These are phyloP conservation scores for Suillus tomentosus DNA, from an alignment of 768 basidiomycete genomes.

Conservation along the genomic window DNA sequence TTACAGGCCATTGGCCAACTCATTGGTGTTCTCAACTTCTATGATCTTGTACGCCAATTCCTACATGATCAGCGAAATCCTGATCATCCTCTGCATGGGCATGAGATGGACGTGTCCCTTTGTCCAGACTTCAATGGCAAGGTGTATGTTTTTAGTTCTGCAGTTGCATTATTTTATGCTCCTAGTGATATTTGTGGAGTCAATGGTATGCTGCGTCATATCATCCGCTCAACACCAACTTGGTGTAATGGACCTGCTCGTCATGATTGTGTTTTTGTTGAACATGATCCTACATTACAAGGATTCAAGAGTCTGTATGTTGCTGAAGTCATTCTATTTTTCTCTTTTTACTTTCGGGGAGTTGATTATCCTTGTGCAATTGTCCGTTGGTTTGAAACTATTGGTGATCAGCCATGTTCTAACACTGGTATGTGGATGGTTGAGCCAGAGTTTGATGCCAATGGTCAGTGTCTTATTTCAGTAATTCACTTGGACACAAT, in stretches of 20 bases:
- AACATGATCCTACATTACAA: constrained; percentile 14
- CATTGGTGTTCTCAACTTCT: constrained; percentile 14
- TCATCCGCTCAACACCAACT: constrained; percentile 26
- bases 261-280: constrained; percentile 33
- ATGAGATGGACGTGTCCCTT: constrained; percentile 11
- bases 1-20: neutral
- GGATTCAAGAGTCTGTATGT: constrained; percentile 29
- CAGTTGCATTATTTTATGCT: constrained; percentile 33
- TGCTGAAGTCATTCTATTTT: constrained; percentile 28
- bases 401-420: constrained; percentile 22
- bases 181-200: constrained; percentile 38
- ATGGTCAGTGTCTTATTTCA: constrained; percentile 8
- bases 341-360: constrained; percentile 24
- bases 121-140: constrained; percentile 22
- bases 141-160: constrained; percentile 32
- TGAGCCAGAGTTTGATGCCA: constrained; percentile 24
- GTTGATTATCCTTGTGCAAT: constrained; percentile 28
- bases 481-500: constrained; percentile 21
- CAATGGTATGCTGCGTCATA: constrained; percentile 31
- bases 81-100: constrained; percentile 12
- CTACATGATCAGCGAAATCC: constrained; percentile 18
- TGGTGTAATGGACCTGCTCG: constrained; percentile 30
- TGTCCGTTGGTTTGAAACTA: constrained; percentile 25
- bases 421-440: constrained; percentile 36
- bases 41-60: constrained; percentile 18